Evolutionary conservation across 2,329 filamentous ascomycete species (phyloP).

Genomic region (Penicillium decumbens): DNA sequence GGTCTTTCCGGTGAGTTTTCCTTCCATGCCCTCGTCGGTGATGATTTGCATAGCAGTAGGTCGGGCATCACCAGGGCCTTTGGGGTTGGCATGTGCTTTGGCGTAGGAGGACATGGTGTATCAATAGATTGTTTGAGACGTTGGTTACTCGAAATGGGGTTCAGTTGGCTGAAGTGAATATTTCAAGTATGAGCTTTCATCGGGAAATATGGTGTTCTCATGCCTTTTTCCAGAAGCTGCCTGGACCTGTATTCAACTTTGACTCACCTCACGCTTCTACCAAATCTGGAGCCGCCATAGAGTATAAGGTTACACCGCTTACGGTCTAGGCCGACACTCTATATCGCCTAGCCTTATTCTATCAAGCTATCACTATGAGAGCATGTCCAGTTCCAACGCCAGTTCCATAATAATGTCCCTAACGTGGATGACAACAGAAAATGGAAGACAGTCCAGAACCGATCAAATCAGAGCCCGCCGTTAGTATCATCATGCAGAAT

Average conservation of each 20-base stretch:
- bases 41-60: conserved; percentile 25
- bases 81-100: conserved; percentile 18
- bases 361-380: neutral
- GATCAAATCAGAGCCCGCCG: too few species aligned
- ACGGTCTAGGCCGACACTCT: conserved; percentile 30
- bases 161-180: neutral
- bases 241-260: neutral
- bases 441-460: conserved; percentile 14
- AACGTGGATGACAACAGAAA: conserved; percentile 32
- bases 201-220: conserved; percentile 14
- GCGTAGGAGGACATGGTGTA: conserved; percentile 23
- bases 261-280: neutral
- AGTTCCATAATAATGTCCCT: neutral
- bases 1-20: conserved; percentile 29
- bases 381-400: neutral
- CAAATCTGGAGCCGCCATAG: neutral
- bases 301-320: conserved; percentile 29
- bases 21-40: conserved; percentile 19
- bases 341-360: neutral
- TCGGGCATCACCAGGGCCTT: conserved; percentile 25
- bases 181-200: neutral
- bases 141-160: neutral
- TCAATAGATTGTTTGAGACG: neutral
- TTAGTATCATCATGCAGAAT: too few species aligned
- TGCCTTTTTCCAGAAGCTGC: neutral